Evolutionary conservation across 1,284 basidiomycete genomes (phyloP).

Genomic region (Somion occarium): DNA sequence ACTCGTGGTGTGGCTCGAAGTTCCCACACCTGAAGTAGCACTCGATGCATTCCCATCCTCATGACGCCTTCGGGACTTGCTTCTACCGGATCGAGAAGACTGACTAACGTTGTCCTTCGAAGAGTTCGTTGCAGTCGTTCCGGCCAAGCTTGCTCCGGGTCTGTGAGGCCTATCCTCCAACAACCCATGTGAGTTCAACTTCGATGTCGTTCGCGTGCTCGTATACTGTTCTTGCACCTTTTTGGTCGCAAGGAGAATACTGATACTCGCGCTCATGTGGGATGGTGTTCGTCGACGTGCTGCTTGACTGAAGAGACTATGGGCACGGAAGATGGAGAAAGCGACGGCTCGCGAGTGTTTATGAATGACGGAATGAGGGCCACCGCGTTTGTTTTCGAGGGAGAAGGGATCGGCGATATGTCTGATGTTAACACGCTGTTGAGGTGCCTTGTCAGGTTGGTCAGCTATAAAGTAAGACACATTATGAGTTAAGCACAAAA

Average conservation of each 20-base stretch:
- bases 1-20: constrained; percentile 23
- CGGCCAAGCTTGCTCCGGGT: not conserved
- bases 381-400: constrained; percentile 37
- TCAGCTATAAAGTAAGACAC: constrained; percentile 25
- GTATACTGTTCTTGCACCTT: constrained; percentile 74
- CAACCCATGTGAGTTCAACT: constrained; percentile 62
- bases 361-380: constrained; percentile 66
- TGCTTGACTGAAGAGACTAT: constrained; percentile 33
- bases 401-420: constrained; percentile 49
- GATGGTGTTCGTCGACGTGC: constrained; percentile 15
- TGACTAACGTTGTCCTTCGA: not conserved
- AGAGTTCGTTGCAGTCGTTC: not conserved
- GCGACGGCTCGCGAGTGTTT: constrained; percentile 73
- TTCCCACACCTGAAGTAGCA: constrained; percentile 10
- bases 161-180: constrained; percentile 38
- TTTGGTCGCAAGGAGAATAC: constrained; percentile 62
- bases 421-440: constrained; percentile 61
- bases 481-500: constrained; percentile 5
- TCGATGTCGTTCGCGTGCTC: constrained; percentile 69
- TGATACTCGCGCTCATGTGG: constrained; percentile 38
- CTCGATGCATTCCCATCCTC: not conserved
- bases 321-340: constrained; percentile 69
- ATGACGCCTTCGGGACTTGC: not conserved
- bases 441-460: constrained; percentile 52
- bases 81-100: constrained; percentile 1